Base-by-base conservation (phyloP, 1,284 basidiomycete species). In the Moesziomyces parantarcticus region DNA sequence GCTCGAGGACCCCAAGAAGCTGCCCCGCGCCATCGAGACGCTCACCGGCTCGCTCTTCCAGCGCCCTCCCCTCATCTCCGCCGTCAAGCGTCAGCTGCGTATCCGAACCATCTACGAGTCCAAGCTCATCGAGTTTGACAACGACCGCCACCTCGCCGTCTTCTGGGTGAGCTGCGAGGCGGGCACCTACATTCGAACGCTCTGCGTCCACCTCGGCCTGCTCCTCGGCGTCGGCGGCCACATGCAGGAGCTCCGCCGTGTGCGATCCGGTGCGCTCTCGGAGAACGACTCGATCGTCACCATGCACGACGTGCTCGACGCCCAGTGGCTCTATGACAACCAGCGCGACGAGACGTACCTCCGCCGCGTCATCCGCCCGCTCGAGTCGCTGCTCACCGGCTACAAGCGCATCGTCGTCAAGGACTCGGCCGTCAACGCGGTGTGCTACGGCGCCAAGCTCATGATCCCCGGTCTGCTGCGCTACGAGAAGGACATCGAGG, bases 371-470 rank as follows among this genome's bases (percentile, higher is more conserved):
- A 94, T 99, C 79, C 90, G 93, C 66, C 97, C 97, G 8, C 87
- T 99, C 73, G 97, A 99, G 87, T 92, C 92, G 63, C 88, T 99
- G 52, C 88, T 99, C 76, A 89, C 93, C 61, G 93, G 94, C 60
- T 98, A 98, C 87, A 99, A 99, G 87, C 92, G 97, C 73, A 94
- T 99, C 77, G 97, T 99, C 51, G 96, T 99, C 78, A 98, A 98
- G 86, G 97, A 99, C 85, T 95, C 93, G 78, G 96, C 97, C 18
- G 96, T 99, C 81, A 99, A 99, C 83, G 97, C 97, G 63, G 93
- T 99, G 64, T 99, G 97, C 87, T 99, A 99, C 86, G 97, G 97
- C 78, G 97, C 97, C 68, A 98, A 99, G 85, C 90, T 99, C 82
- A 99, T 99, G 97, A 95, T 99, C 79, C 97, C 97, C 68, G 97